Evolutionary conservation across 192 early-diverging fungal genomes (phyloP).

Genomic region (Chytriomyces sp.): DNA sequence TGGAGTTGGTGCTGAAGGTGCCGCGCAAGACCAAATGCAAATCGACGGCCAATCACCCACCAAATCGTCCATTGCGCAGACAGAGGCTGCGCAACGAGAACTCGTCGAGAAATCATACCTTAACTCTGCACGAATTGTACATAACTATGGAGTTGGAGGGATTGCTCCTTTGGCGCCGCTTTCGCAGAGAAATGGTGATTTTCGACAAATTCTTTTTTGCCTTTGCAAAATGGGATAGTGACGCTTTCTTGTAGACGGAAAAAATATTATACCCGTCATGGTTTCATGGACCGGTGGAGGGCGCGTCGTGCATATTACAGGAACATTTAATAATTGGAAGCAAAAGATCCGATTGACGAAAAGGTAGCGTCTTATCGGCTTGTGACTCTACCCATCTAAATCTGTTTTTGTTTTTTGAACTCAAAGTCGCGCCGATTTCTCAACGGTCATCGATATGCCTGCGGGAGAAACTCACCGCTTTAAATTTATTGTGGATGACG

Average conservation of each 20-base stretch:
- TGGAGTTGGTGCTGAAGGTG: not conserved
- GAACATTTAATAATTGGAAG: constrained; percentile 97
- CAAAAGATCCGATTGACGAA: constrained; percentile 80
- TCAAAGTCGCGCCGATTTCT: constrained; percentile 68
- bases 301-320: constrained; percentile 87
- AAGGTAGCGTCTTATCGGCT: constrained; percentile 33
- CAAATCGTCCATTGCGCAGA: not conserved
- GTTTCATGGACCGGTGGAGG: constrained; percentile 87
- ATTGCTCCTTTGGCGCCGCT: constrained; percentile 42
- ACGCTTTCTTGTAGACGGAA: constrained; percentile 10
- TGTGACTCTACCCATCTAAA: constrained; percentile 2
- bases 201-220: constrained; percentile 21
- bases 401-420: constrained; percentile 30
- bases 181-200: constrained; percentile 18
- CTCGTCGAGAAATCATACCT: constrained; percentile 12
- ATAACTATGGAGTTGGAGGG: constrained; percentile 36
- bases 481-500: constrained; percentile 98
- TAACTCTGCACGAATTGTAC: constrained; percentile 40
- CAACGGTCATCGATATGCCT: constrained; percentile 84
- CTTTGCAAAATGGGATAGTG: not conserved
- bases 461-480: constrained; percentile 88
- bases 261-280: constrained; percentile 78
- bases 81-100: not conserved
- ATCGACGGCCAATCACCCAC: not conserved
- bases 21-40: not conserved